Percentiles rank a stretch among this genome's conserved stretches.
These are phyloP conservation scores for Wallacemonas sp. DNA, from an alignment of 208 protist species.

Conservation along the genomic window DNA sequence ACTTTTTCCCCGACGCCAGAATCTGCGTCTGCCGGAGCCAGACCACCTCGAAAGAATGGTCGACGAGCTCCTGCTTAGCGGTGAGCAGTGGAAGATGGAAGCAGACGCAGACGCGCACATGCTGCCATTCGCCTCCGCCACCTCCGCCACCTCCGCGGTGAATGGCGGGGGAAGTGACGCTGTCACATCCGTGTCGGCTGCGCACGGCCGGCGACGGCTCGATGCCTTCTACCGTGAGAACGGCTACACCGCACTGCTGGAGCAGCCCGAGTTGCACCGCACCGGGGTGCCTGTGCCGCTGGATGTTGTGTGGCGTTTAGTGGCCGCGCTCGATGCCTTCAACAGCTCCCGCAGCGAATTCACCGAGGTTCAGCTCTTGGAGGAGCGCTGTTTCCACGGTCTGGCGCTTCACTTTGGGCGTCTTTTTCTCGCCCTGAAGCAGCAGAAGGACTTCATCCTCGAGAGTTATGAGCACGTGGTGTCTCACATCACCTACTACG, in stretches of 20 bases:
- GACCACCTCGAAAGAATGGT: slow-evolving; percentile 21
- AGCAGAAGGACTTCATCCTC: slow-evolving; percentile 64
- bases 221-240: slow-evolving; percentile 29
- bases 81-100: slow-evolving; percentile 7
- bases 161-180: too few relatives aligned
- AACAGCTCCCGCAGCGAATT: slow-evolving; percentile 31
- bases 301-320: slow-evolving; percentile 21
- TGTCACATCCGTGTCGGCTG: too few relatives aligned
- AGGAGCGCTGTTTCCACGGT: slow-evolving; percentile 42
- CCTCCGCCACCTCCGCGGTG: not conserved
- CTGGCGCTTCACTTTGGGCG: slow-evolving; percentile 34
- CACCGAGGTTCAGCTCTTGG: slow-evolving; percentile 28
- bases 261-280: slow-evolving; percentile 21
- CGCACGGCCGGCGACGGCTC: not conserved
- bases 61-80: slow-evolving; percentile 20
- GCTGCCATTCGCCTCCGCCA: not conserved
- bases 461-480: slow-evolving; percentile 47
- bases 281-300: slow-evolving; percentile 13
- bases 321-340: slow-evolving; percentile 42
- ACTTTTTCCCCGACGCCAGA: slow-evolving; percentile 36
- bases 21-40: slow-evolving; percentile 19
- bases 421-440: slow-evolving; percentile 30
- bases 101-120: not conserved
- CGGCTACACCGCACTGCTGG: slow-evolving; percentile 19
- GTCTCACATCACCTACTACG: slow-evolving; percentile 61